phyloP scores from a whole-genome alignment of 176 grass and related monocot species.

The Guadua angustifolia region DNA sequence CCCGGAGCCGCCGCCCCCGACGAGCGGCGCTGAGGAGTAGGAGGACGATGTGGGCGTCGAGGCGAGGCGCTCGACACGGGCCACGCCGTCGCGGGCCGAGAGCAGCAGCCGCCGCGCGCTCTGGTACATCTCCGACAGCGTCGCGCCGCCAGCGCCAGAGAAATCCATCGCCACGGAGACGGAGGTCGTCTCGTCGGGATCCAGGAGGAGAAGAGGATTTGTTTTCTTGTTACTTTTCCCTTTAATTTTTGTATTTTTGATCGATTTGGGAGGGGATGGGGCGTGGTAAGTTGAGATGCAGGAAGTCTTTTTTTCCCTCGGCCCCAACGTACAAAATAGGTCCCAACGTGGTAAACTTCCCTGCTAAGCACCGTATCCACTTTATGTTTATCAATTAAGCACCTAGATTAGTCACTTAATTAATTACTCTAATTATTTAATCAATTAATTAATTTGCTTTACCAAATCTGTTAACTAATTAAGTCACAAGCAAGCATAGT shows the following conservation, averaged over 20 bases:
- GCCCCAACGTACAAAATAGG: no score
- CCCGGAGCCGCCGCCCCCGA: constrained; percentile 33
- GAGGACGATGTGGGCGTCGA: constrained; percentile 71
- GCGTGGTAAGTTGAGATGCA: neutral
- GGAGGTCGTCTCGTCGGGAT: constrained; percentile 25
- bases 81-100: constrained; percentile 66
- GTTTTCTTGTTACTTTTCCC: neutral
- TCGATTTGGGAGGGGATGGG: neutral
- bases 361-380: no score
- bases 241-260: neutral
- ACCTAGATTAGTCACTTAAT: no score
- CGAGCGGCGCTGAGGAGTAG: constrained; percentile 50
- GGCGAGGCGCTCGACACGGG: constrained; percentile 69
- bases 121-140: constrained; percentile 96
- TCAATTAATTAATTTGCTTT: no score
- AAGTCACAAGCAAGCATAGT: no score
- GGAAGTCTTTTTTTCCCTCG: no score
- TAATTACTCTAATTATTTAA: no score
- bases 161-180: constrained; percentile 53
- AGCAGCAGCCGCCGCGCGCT: constrained; percentile 74
- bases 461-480: no score
- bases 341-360: no score
- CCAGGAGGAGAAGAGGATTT: neutral
- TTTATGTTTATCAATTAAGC: no score
- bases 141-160: constrained; percentile 56